These are phyloP conservation scores for Diplosphaera chodatii DNA, from an alignment of 139 green algal species.

Conservation along the genomic window DNA sequence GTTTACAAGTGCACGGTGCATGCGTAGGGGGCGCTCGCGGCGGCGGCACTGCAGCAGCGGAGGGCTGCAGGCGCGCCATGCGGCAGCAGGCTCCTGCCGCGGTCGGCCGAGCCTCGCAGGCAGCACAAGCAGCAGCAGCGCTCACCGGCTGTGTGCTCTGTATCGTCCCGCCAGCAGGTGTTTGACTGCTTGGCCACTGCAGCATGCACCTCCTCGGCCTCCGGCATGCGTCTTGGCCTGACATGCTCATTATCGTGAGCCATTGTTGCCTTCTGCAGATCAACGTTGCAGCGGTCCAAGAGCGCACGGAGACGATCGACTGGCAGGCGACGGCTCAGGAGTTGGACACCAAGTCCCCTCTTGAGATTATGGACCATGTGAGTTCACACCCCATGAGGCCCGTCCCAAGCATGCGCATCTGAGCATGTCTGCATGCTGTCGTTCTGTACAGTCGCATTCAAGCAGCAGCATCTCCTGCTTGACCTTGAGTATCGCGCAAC, in stretches of 20 bases:
- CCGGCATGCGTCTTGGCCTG: no score
- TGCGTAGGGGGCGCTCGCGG: not conserved
- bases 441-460: no score
- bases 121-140: no score
- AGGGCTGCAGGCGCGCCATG: not conserved
- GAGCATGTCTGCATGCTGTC: no score
- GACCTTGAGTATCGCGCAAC: no score
- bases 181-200: no score
- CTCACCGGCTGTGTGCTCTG: no score
- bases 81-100: not conserved
- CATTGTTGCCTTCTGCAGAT: not conserved
- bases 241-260: no score
- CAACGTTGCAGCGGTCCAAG: constrained; percentile 2
- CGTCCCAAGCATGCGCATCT: no score
- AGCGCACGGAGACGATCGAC: constrained; percentile 20
- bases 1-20: not conserved
- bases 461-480: no score
- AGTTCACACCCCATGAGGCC: constrained; percentile 4
- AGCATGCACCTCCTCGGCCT: no score
- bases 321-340: constrained; percentile 50
- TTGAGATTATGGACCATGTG: constrained; percentile 94
- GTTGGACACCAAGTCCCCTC: constrained; percentile 72
- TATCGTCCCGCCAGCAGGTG: no score
- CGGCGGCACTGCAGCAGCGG: not conserved
- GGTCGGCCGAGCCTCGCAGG: not conserved